phyloP scores from a whole-genome alignment of 164 flowering plant species.

The Akebia trifoliata region DNA sequence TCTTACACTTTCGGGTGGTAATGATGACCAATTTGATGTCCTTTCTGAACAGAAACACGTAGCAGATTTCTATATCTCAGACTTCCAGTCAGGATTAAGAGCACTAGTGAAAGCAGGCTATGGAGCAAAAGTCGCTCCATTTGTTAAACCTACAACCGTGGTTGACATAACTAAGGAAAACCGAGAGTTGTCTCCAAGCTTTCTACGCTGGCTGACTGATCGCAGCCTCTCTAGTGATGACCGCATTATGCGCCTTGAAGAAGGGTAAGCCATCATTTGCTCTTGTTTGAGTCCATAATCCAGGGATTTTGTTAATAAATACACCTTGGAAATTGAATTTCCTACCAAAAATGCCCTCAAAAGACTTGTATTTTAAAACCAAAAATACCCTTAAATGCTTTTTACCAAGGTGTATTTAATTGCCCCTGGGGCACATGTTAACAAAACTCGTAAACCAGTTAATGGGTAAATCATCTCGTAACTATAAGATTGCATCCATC shows the following conservation, averaged over 20 bases:
- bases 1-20: background rate
- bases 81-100: conserved; percentile 85
- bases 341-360: too few relatives aligned
- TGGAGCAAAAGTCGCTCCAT: conserved; percentile 91
- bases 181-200: conserved; percentile 60
- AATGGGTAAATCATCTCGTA: background rate
- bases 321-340: too few relatives aligned
- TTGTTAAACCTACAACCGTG: conserved; percentile 72
- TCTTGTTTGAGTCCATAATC: background rate
- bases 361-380: too few relatives aligned
- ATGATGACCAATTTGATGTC: background rate
- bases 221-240: conserved; percentile 88
- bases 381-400: too few relatives aligned
- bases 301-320: too few relatives aligned
- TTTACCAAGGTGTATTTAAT: too few relatives aligned
- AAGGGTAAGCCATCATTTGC: conserved; percentile 55
- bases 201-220: conserved; percentile 79
- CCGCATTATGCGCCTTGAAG: conserved; percentile 84
- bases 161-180: conserved; percentile 64
- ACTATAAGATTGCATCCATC: background rate
- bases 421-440: too few relatives aligned
- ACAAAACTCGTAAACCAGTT: too few relatives aligned
- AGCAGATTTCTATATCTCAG: conserved; percentile 93
- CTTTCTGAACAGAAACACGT: conserved; percentile 62
- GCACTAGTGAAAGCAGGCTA: conserved; percentile 92